A percentile compares a stretch with the other conserved stretches of the same genome.
Conservation (phyloP, 2,329 filamentous ascomycete species). For the Spiromastix sp. region DNA sequence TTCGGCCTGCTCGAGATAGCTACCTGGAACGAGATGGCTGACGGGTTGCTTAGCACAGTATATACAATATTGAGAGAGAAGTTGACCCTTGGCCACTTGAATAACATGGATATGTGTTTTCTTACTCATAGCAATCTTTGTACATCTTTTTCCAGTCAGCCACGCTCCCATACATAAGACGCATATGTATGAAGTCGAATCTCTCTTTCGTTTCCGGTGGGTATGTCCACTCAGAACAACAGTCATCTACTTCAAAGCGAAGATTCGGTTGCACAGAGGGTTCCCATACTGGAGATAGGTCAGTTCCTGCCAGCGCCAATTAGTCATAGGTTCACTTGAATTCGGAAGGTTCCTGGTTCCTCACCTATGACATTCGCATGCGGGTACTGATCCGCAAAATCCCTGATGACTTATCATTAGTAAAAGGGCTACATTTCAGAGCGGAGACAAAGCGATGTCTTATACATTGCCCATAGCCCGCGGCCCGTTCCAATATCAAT, state of each 20-base stretch:
- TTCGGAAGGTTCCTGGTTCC: neutral
- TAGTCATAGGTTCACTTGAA: neutral
- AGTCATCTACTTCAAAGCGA: slow-evolving; percentile 24
- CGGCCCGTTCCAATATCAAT: slow-evolving; percentile 34
- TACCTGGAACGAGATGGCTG: slow-evolving; percentile 23
- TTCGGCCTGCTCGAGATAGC: slow-evolving; percentile 25
- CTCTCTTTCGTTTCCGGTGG: slow-evolving; percentile 16
- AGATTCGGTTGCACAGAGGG: slow-evolving; percentile 20
- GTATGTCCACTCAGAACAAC: slow-evolving; percentile 26
- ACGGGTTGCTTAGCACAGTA: neutral
- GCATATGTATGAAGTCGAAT: slow-evolving; percentile 36
- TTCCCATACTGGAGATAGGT: slow-evolving; percentile 25
- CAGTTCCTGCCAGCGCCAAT: slow-evolving; percentile 20
- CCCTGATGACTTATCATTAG: slow-evolving; percentile 9
- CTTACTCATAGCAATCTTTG: slow-evolving; percentile 23
- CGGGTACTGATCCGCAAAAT: slow-evolving; percentile 31
- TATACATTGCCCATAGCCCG: slow-evolving; percentile 30
- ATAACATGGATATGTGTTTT: neutral
- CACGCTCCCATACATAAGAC: slow-evolving; percentile 26
- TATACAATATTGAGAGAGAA: neutral
- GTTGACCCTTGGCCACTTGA: neutral
- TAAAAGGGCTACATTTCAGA: neutral
- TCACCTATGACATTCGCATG: slow-evolving; percentile 22
- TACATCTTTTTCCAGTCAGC: slow-evolving; percentile 26
- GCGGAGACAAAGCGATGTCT: neutral